Conservation (phyloP, 2,329 filamentous ascomycete genomes). For the Stagonosporopsis vannaccii region DNA sequence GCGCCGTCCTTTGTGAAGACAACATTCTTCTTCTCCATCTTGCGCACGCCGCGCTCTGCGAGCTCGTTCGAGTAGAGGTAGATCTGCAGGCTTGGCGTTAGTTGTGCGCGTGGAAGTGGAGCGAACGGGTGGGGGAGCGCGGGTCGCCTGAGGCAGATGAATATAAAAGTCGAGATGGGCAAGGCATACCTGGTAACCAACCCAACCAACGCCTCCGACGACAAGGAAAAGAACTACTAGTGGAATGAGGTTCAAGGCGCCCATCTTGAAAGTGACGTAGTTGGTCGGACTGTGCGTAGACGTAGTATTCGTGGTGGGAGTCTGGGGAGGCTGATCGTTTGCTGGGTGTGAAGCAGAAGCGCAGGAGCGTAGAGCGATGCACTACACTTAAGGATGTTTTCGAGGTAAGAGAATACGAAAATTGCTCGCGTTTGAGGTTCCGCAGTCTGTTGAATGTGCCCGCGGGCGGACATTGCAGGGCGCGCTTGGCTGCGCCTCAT, state of each 20-base stretch:
- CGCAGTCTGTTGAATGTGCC: constrained; percentile 6
- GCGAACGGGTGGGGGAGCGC: background rate
- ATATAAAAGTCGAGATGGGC: background rate
- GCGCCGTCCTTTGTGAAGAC: constrained; percentile 78
- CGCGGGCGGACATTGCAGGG: constrained; percentile 15
- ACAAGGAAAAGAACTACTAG: constrained; percentile 69
- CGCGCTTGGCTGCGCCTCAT: constrained; percentile 13
- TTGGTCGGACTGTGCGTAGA: background rate
- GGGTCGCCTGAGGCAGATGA: background rate
- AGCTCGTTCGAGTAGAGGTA: constrained; percentile 74
- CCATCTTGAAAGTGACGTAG: constrained; percentile 39
- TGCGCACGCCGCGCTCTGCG: constrained; percentile 68
- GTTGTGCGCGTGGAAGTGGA: background rate
- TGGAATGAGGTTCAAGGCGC: constrained; percentile 65
- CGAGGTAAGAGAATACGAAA: background rate
- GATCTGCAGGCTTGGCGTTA: constrained; percentile 52
- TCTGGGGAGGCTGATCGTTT: background rate
- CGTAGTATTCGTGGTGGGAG: background rate
- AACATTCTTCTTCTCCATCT: constrained; percentile 78
- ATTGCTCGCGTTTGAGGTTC: background rate
- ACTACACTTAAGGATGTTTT: background rate
- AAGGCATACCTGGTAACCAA: constrained; percentile 68
- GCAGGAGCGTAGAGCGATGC: background rate
- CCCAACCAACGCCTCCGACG: constrained; percentile 65
- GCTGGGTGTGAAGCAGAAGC: background rate